Base-by-base conservation (phyloP, 2,329 filamentous ascomycete species). In the Alternaria infectoria region DNA sequence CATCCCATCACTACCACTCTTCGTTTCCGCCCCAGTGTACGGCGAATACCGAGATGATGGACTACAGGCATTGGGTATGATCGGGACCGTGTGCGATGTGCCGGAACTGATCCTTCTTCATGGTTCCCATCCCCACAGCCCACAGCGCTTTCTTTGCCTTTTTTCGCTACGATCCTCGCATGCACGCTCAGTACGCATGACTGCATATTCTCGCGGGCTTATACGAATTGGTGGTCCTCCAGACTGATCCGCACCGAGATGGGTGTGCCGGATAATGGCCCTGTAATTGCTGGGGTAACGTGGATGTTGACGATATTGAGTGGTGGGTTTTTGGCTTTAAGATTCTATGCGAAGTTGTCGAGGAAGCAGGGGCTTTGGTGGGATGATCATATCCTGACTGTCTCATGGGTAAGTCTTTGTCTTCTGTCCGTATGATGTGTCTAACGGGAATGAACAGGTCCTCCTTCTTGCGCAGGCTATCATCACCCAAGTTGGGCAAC, bases 351-450 rank as follows among this genome's bases (percentile, higher is more conserved):
- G 15, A 76, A 75, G 44, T 15, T 68, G 8, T 73, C 67, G 64
- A 63, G 72, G 40, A 66, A 66, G 28, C 73, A 74, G 50, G 62
- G 64, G 2, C 60, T 76, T 9, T 75, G 73, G 74, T 75, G 73
- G 73, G 73, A 76, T 52, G 74, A 76, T 49, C 58, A 73, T 25
- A 71, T 75, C n/a, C 59, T 76, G 5, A 66, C 71, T 4, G n/a
- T 55, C 3, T 71, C 74, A 43, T 75, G 73, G 71, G 74, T 74
- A 62, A 17, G 67, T 61, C 13, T 9, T 3, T 4, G 9, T 15
- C 10, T 5, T 26, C 10, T 4, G 5, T 23, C 4, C 6, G 3
- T 32, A 12, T 17, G 12, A 13, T 4, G 13, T 32, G 7, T 25
- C 63, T 66, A 28, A 69, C 21, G 25, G 32, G 12, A 26, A 21